A percentile compares a stretch with the other conserved stretches of the same genome.
Conservation (phyloP, 306 rosid genomes). For the Quercus dentata region DNA sequence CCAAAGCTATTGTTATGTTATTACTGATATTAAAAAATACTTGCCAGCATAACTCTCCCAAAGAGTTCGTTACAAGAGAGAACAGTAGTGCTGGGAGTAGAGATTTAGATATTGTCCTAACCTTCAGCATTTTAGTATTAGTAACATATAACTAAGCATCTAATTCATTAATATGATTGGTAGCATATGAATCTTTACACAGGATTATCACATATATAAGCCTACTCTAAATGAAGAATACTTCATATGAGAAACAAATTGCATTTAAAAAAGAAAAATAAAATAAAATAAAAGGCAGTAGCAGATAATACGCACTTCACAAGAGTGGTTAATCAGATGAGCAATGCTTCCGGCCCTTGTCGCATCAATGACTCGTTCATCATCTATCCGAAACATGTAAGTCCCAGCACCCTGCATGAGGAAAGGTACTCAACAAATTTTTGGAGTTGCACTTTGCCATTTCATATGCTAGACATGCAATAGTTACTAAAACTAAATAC, state of each 20-base stretch:
- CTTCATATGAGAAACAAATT: slow-evolving; percentile 14
- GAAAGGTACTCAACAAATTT: slow-evolving; percentile 25
- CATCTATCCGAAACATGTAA: slow-evolving; percentile 95
- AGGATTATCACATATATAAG: slow-evolving; percentile 8
- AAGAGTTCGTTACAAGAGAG: background rate
- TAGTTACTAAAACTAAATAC: background rate
- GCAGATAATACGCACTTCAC: slow-evolving; percentile 63
- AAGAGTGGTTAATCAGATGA: slow-evolving; percentile 96
- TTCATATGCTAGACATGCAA: background rate
- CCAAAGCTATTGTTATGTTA: background rate
- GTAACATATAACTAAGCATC: slow-evolving; percentile 8
- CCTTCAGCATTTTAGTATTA: background rate
- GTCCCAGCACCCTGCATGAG: slow-evolving; percentile 96
- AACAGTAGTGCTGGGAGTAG: background rate
- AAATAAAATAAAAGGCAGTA: background rate
- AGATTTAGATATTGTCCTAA: background rate
- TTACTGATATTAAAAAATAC: background rate
- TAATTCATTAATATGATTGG: background rate
- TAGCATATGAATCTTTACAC: background rate
- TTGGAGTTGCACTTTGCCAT: background rate
- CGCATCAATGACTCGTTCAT: slow-evolving; percentile 95
- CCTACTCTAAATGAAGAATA: background rate
- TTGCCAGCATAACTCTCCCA: background rate
- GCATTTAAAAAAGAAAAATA: slow-evolving; percentile 10
- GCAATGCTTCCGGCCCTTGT: slow-evolving; percentile 99